phyloP scores from a whole-genome alignment of 202 grass and related monocot species.

The Elaeis oleifera region DNA sequence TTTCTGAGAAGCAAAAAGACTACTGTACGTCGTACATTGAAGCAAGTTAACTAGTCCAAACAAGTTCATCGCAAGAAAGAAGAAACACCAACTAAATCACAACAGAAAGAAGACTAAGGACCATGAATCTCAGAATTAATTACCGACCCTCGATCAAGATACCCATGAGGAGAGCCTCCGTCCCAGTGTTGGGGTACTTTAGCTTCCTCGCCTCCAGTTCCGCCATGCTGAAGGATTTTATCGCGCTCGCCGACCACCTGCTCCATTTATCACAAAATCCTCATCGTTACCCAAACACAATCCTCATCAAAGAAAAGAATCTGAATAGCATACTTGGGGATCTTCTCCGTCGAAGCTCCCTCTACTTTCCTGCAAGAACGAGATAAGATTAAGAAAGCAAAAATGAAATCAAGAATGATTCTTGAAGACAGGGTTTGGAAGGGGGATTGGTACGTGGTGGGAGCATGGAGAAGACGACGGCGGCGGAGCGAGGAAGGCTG shows the following conservation, averaged over 20 bases:
- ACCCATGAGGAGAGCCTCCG: conserved; percentile 76
- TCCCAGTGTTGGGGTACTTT: conserved; percentile 63
- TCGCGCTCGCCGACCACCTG: conserved; percentile 82
- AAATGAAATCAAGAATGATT: too few relatives aligned
- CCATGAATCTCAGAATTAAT: too few relatives aligned
- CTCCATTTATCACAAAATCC: conserved; percentile 6
- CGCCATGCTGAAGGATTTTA: conserved; percentile 66
- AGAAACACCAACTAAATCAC: too few relatives aligned
- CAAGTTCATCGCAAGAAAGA: too few relatives aligned
- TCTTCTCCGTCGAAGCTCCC: conserved; percentile 1
- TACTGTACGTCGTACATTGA: too few relatives aligned
- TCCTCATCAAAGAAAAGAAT: conserved; percentile 4
- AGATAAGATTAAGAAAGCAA: neutral
- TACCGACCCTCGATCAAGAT: conserved; percentile 75
- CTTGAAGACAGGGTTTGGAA: neutral
- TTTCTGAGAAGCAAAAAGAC: too few relatives aligned
- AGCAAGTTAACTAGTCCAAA: too few relatives aligned
- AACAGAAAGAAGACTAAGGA: too few relatives aligned
- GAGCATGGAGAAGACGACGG: conserved; percentile 12
- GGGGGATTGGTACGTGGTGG: conserved; percentile 19
- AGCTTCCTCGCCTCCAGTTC: conserved; percentile 81
- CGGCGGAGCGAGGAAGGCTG: neutral
- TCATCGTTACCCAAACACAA: conserved; percentile 23
- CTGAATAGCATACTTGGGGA: conserved; percentile 3
- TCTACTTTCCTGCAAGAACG: conserved; percentile 26